These are phyloP conservation scores for Trichosporon sp. DNA, from an alignment of 1,284 basidiomycete species.

Conservation along the genomic window DNA sequence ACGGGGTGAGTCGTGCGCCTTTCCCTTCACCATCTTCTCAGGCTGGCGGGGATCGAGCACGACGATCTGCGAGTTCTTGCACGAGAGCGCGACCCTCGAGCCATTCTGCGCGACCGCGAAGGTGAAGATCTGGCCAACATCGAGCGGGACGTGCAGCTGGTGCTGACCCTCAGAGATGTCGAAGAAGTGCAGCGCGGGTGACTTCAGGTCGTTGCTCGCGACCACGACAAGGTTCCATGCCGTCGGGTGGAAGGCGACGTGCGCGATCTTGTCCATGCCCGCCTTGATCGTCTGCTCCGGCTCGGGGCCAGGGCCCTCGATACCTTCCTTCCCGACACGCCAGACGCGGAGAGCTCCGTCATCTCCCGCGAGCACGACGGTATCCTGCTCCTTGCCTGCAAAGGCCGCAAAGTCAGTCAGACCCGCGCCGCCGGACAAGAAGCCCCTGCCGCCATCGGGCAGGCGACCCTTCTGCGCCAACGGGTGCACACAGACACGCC, in stretches of 20 bases:
- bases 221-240: slow-evolving; percentile 54
- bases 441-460: slow-evolving; percentile 48
- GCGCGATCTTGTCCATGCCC: slow-evolving; percentile 54
- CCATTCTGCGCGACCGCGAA: slow-evolving; percentile 55
- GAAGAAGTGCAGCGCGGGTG: slow-evolving; percentile 51
- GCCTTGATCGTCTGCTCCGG: slow-evolving; percentile 42
- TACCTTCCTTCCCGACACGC: slow-evolving; percentile 42
- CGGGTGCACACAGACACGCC: slow-evolving; percentile 56
- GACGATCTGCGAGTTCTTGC: slow-evolving; percentile 55
- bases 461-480: slow-evolving; percentile 55
- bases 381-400: slow-evolving; percentile 37
- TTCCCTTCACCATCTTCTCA: slow-evolving; percentile 31
- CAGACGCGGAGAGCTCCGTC: slow-evolving; percentile 57
- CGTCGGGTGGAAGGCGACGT: slow-evolving; percentile 55
- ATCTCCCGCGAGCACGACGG: slow-evolving; percentile 56
- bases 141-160: slow-evolving; percentile 15
- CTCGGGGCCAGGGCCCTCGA: slow-evolving; percentile 46
- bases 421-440: slow-evolving; percentile 52
- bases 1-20: slow-evolving; percentile 56
- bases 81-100: slow-evolving; percentile 53
- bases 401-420: slow-evolving; percentile 57
- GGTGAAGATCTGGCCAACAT: slow-evolving; percentile 45
- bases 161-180: slow-evolving; percentile 38
- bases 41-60: slow-evolving; percentile 56
- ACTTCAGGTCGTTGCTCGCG: slow-evolving; percentile 55